Conservation (phyloP, 2,329 filamentous ascomycete genomes). For the Venturia pyrina region DNA sequence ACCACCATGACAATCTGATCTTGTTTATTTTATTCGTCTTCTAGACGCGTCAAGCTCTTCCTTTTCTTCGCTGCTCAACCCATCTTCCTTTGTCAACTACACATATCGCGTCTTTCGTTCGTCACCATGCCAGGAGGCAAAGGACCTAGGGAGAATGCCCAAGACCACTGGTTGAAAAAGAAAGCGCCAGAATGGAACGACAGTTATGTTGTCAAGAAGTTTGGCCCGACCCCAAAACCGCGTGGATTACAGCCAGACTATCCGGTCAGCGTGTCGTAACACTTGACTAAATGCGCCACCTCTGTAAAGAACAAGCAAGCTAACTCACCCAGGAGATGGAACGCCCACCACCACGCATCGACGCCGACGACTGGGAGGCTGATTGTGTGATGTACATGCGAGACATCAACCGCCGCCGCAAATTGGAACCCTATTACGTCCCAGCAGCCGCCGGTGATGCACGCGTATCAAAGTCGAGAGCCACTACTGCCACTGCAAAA, state of each 20-base stretch:
- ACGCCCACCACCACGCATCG: background rate
- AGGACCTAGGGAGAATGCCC: too few species aligned
- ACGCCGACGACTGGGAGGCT: slow-evolving; percentile 1
- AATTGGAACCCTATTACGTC: background rate
- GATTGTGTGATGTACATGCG: background rate
- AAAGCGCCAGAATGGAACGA: background rate
- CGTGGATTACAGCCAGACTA: background rate
- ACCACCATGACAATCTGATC: background rate
- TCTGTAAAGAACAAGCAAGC: background rate
- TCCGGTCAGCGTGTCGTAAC: background rate
- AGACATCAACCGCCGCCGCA: background rate
- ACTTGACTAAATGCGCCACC: background rate
- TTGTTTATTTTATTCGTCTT: background rate
- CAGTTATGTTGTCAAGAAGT: too few species aligned
- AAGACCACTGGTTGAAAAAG: background rate
- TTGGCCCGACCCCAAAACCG: too few species aligned
- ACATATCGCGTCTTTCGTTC: too few species aligned
- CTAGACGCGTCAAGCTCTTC: background rate
- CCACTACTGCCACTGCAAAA: background rate
- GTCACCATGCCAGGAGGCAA: too few species aligned
- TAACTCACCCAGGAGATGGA: background rate
- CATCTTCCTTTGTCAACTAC: background rate
- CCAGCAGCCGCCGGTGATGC: background rate
- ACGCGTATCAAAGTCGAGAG: background rate
- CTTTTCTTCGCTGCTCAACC: background rate